Conservation (phyloP, 768 basidiomycete species). For the Suillus spraguei region DNA sequence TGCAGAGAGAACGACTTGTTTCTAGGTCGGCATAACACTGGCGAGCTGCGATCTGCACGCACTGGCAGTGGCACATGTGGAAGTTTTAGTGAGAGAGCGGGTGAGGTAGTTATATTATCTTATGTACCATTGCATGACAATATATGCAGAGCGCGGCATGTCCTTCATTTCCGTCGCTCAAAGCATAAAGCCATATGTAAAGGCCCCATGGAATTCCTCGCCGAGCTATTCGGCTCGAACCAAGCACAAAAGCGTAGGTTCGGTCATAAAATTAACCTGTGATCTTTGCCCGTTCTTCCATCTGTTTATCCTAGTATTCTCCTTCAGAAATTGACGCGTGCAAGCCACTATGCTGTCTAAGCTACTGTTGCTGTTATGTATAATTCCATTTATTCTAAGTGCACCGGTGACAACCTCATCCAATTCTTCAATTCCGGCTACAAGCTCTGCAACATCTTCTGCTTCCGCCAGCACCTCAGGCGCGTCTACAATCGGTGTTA, state of each 20-base stretch:
- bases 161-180: too few relatives aligned
- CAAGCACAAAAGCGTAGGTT: neutral
- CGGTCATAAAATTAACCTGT: neutral
- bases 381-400: constrained; percentile 1
- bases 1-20: too few relatives aligned
- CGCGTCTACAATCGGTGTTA: constrained; percentile 21
- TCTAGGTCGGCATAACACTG: too few relatives aligned
- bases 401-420: neutral
- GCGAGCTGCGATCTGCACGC: too few relatives aligned
- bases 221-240: neutral
- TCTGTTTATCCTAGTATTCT: neutral
- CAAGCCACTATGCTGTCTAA: constrained; percentile 2
- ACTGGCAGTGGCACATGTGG: too few relatives aligned
- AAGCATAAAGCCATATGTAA: too few relatives aligned
- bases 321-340: neutral
- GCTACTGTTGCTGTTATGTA: neutral
- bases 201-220: neutral
- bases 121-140: too few relatives aligned
- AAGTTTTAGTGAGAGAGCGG: too few relatives aligned
- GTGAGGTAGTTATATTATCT: too few relatives aligned
- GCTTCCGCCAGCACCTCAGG: constrained; percentile 10
- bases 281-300: neutral
- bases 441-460: neutral
- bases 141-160: too few relatives aligned
- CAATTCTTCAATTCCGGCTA: neutral